Evolutionary conservation across 352 stramenopile species (phyloP).

Genomic region (Elongisporangium anandrum): DNA sequence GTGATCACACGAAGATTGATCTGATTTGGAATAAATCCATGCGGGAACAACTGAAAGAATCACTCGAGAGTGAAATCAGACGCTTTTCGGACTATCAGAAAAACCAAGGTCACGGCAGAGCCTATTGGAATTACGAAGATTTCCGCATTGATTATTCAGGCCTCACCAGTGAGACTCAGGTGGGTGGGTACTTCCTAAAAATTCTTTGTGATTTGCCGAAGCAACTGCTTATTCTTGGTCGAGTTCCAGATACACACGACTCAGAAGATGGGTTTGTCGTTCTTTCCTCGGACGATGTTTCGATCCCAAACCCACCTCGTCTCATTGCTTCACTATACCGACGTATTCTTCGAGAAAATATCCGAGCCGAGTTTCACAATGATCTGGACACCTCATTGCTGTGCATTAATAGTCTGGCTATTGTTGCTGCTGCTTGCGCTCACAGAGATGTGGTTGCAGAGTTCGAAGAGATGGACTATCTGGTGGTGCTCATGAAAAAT

Average conservation of each 20-base stretch:
- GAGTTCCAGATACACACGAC: conserved; percentile 7
- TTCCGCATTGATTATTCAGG: conserved; percentile 91
- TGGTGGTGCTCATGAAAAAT: conserved; percentile 56
- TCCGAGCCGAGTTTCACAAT: conserved; percentile 59
- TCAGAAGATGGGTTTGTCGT: conserved; percentile 51
- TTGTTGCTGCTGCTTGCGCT: conserved; percentile 54
- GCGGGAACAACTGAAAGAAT: conserved; percentile 82
- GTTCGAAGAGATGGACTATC: conserved; percentile 69
- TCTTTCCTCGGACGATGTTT: conserved; percentile 49
- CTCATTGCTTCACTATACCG: conserved; percentile 65
- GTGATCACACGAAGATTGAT: conserved; percentile 90
- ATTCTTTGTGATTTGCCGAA: conserved; percentile 41
- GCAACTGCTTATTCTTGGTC: conserved; percentile 47
- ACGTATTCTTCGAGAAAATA: conserved; percentile 71
- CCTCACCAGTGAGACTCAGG: conserved; percentile 79
- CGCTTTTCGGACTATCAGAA: conserved; percentile 73
- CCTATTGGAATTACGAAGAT: conserved; percentile 96
- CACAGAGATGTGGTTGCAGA: conserved; percentile 26
- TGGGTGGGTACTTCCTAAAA: conserved; percentile 90
- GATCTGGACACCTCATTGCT: conserved; percentile 57
- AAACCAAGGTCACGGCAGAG: conserved; percentile 55
- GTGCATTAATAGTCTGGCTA: conserved; percentile 58
- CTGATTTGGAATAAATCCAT: conserved; percentile 94
- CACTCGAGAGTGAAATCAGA: conserved; percentile 84
- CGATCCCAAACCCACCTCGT: conserved; percentile 39